A percentile compares a stretch with the other conserved stretches of the same genome.
phyloP scores from a whole-genome alignment of 108 stramenopile genomes.

The Skeletonema grethae region DNA sequence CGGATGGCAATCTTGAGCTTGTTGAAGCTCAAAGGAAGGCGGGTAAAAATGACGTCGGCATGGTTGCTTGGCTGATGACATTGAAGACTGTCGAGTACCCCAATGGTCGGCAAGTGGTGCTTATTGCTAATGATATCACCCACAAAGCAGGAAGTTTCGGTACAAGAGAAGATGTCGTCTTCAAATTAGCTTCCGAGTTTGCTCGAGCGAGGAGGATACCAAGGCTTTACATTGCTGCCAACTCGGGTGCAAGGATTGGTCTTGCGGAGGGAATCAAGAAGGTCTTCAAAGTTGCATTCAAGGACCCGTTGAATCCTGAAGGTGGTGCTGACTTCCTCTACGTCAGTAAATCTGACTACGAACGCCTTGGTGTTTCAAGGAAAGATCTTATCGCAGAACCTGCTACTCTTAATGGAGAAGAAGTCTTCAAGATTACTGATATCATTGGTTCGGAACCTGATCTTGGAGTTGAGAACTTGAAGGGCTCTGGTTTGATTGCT shows the following conservation, averaged over 20 bases:
- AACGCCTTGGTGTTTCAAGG: conserved; percentile 50
- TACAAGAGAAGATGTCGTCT: conserved; percentile 97
- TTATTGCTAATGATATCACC: conserved; percentile 99
- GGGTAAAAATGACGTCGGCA: conserved; percentile 97
- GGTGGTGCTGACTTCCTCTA: conserved; percentile 97
- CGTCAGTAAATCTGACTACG: conserved; percentile 88
- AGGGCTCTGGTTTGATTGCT: conserved; percentile 97
- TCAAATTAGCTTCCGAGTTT: conserved; percentile 92
- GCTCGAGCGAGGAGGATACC: conserved; percentile 91
- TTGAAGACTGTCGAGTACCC: conserved; percentile 97
- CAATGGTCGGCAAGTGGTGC: conserved; percentile 92
- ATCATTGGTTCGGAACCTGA: conserved; percentile 97
- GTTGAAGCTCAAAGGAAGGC: conserved; percentile 83
- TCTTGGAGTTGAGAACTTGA: conserved; percentile 98
- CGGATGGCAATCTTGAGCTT: conserved; percentile 81
- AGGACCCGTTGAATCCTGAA: conserved; percentile 90
- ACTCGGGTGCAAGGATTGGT: conserved; percentile 95
- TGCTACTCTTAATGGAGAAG: conserved; percentile 55
- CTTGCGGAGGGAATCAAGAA: conserved; percentile 95
- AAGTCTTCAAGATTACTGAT: conserved; percentile 79
- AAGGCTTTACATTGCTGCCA: conserved; percentile 93
- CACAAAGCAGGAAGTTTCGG: conserved; percentile 98
- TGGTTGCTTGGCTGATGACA: conserved; percentile 98
- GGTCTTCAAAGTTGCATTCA: conserved; percentile 94
- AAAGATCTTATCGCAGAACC: conserved; percentile 53